Base-by-base conservation (phyloP, 108 stramenopile genomes). In the Pelagomonas calceolata region DNA sequence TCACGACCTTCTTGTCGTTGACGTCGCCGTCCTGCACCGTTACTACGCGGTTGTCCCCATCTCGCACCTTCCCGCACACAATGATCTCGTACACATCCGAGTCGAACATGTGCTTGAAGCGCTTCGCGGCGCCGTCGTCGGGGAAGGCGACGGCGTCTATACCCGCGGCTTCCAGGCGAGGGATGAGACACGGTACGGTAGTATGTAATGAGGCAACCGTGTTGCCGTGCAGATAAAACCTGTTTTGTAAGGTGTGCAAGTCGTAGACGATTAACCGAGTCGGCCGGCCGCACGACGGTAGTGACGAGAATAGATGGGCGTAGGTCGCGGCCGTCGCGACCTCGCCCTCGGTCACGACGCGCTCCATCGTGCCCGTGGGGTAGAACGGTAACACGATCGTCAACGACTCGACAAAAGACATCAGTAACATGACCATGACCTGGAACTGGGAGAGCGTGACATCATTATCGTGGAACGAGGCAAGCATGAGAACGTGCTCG, bases 41-140 rank as follows among this genome's bases (percentile, higher is more conserved):
- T 44, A 84, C 79, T 30, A 33, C 33, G 37, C 83, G 78, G 46
- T 45, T 64, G 32, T 81, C 78, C 10, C 79, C 76, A 34, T 82
- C 68, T 0, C 87, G 76, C 26, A 86, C 85, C 80, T 91, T 91
- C 43, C 90, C 90, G 70, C 90, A 92, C 9, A 92, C 86, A 36
- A 92, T 85, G 9, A 86, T 75, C 39, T 86, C 85, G 68, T 84
- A 72, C 35, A 76, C 82, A 75, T 79, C 60, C 29, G 46, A 85
- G 33, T 69, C 37, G 72, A 93, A 93, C 77, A 91, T 78, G 60
- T 83, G 81, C 32, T 78, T 82, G 74, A 93, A 93, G 36, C 92
- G 87, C 70, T 93, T 93, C n/a, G 92, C 89, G 26, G 92, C 90
- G 3, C 92, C 92, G 65, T 93, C 92, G 71, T 93, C 92, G 34